A percentile compares a stretch with the other conserved stretches of the same genome.
phyloP scores from a whole-genome alignment of 495 filamentous ascomycete genomes.

The Letharia lupina region DNA sequence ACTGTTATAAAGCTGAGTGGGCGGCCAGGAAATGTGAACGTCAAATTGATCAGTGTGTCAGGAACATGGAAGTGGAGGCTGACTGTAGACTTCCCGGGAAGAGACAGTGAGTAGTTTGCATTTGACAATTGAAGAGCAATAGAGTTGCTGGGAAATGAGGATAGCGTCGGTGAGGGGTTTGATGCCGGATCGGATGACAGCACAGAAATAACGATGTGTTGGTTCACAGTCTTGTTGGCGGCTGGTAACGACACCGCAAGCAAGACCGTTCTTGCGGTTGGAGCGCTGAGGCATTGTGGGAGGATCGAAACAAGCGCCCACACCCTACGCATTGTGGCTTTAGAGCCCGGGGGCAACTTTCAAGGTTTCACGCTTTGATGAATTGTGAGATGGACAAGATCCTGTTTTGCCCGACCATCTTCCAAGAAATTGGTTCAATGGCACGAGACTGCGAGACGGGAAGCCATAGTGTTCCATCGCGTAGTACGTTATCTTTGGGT shows the following conservation, averaged over 20 bases:
- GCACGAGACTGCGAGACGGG: background rate
- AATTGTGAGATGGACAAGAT: background rate
- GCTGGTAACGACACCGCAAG: background rate
- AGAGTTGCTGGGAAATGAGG: background rate
- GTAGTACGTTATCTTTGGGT: background rate
- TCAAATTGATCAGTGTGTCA: background rate
- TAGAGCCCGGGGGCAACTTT: background rate
- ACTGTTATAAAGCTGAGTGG: background rate
- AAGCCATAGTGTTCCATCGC: background rate
- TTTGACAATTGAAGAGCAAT: background rate
- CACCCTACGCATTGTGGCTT: background rate
- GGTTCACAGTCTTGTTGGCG: background rate
- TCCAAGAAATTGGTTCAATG: background rate
- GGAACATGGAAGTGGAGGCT: background rate
- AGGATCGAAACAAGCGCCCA: background rate
- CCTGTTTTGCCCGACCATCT: background rate
- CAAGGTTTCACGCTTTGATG: background rate
- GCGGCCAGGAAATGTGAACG: background rate
- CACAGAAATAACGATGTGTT: background rate
- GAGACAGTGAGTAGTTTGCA: background rate
- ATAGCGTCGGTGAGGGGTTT: background rate
- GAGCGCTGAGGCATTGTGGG: background rate
- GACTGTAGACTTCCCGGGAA: background rate
- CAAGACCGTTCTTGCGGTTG: background rate
- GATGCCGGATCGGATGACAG: background rate